A percentile compares a stretch with the other conserved stretches of the same genome.
These are phyloP conservation scores for Fraxinus anomala DNA, from an alignment of 257 asterid genomes.

Conservation along the genomic window DNA sequence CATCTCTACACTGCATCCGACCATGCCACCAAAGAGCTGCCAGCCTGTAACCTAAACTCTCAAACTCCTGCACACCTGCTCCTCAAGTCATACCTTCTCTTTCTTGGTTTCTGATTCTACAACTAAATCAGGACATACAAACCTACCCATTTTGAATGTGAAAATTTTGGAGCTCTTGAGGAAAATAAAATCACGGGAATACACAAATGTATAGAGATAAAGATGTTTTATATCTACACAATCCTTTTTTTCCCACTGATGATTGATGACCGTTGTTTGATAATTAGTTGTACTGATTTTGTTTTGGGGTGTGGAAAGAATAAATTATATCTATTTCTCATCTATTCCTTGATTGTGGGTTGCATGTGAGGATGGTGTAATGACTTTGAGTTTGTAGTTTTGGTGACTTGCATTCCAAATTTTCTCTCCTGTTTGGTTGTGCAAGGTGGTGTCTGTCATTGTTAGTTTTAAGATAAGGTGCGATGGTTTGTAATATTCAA, in stretches of 20 bases:
- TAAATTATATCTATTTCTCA: neutral
- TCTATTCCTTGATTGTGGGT: neutral
- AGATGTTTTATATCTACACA: too few relatives aligned
- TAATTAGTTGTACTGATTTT: neutral
- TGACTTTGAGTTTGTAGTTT: neutral
- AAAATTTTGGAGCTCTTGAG: neutral
- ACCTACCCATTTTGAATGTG: neutral
- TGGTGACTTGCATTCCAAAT: neutral
- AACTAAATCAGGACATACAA: too few relatives aligned
- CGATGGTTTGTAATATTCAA: neutral
- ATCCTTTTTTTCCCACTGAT: neutral
- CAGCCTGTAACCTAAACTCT: neutral
- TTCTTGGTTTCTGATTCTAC: too few relatives aligned
- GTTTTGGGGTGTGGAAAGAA: neutral
- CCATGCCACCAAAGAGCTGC: neutral
- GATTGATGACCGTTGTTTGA: neutral
- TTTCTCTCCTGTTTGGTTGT: neutral
- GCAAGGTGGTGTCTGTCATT: neutral
- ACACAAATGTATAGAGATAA: neutral
- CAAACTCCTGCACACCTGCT: neutral
- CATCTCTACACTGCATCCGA: neutral
- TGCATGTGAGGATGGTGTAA: neutral
- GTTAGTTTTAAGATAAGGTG: neutral
- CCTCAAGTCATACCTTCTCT: too few relatives aligned
- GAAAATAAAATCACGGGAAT: neutral